phyloP scores from a whole-genome alignment of 495 filamentous ascomycete species.

The Aspergillus nanangensis region DNA sequence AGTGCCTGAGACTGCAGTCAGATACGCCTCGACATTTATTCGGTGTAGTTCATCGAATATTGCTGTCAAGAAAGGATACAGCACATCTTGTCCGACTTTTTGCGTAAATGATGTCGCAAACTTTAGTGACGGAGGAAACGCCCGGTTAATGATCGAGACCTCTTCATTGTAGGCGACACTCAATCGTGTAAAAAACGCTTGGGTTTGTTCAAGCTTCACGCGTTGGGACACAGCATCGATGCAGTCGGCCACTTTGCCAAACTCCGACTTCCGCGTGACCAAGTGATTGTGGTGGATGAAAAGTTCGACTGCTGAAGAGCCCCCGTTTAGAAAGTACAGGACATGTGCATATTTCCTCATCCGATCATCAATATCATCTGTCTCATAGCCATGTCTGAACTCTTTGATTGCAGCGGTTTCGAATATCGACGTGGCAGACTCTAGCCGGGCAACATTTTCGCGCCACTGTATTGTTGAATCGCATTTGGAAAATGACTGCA shows the following conservation, averaged over 20 bases:
- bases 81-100: constrained; percentile 76
- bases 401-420: constrained; percentile 86
- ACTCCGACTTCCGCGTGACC: constrained; percentile 63
- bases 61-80: constrained; percentile 80
- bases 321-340: constrained; percentile 76
- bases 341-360: constrained; percentile 90
- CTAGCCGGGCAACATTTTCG: constrained; percentile 63
- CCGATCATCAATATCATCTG: constrained; percentile 80
- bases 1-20: constrained; percentile 80
- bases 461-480: constrained; percentile 74
- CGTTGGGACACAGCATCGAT: constrained; percentile 56
- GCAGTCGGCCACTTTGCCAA: constrained; percentile 79
- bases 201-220: constrained; percentile 72
- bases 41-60: constrained; percentile 89
- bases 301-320: constrained; percentile 68
- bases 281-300: constrained; percentile 87
- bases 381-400: constrained; percentile 87
- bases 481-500: constrained; percentile 71
- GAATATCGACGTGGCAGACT: constrained; percentile 74
- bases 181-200: constrained; percentile 73
- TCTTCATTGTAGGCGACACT: constrained; percentile 77
- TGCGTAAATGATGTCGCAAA: constrained; percentile 76
- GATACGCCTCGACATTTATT: constrained; percentile 68
- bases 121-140: constrained; percentile 73
- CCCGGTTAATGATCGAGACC: constrained; percentile 71